Evolutionary conservation across 495 filamentous ascomycete species (phyloP).

Genomic region (Xylaria grammica): DNA sequence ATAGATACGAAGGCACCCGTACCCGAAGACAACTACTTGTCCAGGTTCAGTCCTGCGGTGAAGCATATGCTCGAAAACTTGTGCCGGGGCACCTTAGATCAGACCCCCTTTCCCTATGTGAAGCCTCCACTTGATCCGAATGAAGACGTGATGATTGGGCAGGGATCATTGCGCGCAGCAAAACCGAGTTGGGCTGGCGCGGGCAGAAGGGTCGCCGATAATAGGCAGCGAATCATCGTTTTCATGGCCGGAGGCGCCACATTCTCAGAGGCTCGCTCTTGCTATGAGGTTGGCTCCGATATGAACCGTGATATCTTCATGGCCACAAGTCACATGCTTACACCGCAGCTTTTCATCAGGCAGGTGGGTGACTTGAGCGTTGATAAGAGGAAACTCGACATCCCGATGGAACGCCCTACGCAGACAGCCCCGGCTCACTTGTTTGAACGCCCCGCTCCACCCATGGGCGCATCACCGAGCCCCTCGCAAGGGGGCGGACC

Average conservation of each 20-base stretch:
- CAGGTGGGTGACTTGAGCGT: constrained; percentile 80
- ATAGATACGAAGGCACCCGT: constrained; percentile 59
- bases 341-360: constrained; percentile 75
- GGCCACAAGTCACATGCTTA: constrained; percentile 89
- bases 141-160: constrained; percentile 57
- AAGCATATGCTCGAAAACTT: constrained; percentile 82
- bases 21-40: constrained; percentile 67
- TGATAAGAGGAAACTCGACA: constrained; percentile 73
- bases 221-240: constrained; percentile 87
- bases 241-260: constrained; percentile 98
- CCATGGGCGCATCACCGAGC: constrained; percentile 42
- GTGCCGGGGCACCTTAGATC: constrained; percentile 67
- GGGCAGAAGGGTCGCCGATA: constrained; percentile 74
- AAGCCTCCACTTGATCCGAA: constrained; percentile 70
- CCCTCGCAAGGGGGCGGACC: constrained; percentile 14
- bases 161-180: constrained; percentile 80
- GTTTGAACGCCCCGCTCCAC: constrained; percentile 74
- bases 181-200: constrained; percentile 95
- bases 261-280: constrained; percentile 83
- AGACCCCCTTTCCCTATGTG: constrained; percentile 77
- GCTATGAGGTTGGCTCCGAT: constrained; percentile 81
- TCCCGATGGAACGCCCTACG: constrained; percentile 81
- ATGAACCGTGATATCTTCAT: constrained; percentile 83
- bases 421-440: constrained; percentile 84
- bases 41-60: constrained; percentile 72